Evolutionary conservation across 495 filamentous ascomycete species (phyloP), one percentile per base, ranked within the genome.

Genomic region (Penicillium cataractarum): DNA sequence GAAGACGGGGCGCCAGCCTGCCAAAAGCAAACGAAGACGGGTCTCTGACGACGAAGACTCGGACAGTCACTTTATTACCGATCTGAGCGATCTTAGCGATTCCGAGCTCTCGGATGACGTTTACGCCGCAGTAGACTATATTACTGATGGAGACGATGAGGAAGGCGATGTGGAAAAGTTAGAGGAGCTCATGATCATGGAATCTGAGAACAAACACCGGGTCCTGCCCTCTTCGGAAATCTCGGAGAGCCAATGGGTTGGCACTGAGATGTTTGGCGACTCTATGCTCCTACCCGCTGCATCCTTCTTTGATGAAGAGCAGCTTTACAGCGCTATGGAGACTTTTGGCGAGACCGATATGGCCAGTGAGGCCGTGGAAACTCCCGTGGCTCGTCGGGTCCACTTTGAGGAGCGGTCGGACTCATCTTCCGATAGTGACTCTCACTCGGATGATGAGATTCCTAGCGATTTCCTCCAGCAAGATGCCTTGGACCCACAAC

Each of bases 101-200:
- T 67, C 71, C 13, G 73, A 75, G 72, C 65, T 80, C 79, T 39
- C n/a, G n/a, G 89, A 92, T 65, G 88, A 90, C 67, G 82, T 84
- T 39, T 92, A 93, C 71, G 88, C 88, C 15, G 90, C 82, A 19
- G 87, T 94, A 35, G 88, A 93, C 65, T 85, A 90, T 39, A 89
- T 96, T 61, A 89, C 84, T 58, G 91, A 93, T 51, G 89, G 83
- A 9, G 89, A 91, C 62, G 89, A 90, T 54, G 89, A 92, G 72
- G 89, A 92, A 65, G 83, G 87, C 69, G 85, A 88, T 78, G 82
- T 92, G 27, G 83, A 87, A 66, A 84, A 86, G 75, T 78, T 85
- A 65, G 90, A 95, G 82, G 90, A 91, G 76, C 76, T 86, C 70
- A 82, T 87, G 65, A 90, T 92, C 54, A 80, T 91, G 52, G 80